These are phyloP conservation scores for Fusarium sp. DNA, from an alignment of 2,329 filamentous ascomycete genomes.

Conservation along the genomic window DNA sequence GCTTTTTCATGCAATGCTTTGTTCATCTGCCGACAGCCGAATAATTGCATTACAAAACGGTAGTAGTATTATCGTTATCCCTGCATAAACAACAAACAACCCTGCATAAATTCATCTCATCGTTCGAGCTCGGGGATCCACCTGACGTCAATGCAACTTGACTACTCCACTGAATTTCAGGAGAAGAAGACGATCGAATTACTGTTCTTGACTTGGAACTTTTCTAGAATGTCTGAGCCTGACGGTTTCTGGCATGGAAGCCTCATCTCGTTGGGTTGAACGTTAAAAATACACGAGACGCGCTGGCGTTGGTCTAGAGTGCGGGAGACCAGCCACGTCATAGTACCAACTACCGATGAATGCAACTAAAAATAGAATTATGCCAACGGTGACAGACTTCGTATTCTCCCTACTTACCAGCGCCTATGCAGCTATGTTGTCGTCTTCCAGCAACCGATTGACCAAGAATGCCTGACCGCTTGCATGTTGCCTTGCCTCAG, in stretches of 20 bases:
- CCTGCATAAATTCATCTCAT: background rate
- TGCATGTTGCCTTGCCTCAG: no score
- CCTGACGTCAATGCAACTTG: constrained; percentile 6
- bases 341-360: background rate
- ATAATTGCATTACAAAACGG: background rate
- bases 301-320: background rate
- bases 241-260: no score
- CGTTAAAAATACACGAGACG: background rate
- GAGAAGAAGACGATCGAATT: background rate
- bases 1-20: background rate
- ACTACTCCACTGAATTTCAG: constrained; percentile 3
- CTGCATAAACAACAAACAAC: background rate
- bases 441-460: background rate
- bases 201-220: background rate
- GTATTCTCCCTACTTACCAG: background rate
- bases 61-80: background rate
- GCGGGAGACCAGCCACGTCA: background rate
- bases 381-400: background rate
- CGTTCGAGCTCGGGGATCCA: background rate
- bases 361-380: background rate
- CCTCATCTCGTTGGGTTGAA: background rate
- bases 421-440: background rate
- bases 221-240: background rate
- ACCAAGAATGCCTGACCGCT: background rate
- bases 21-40: background rate